Conservation (phyloP, 2,329 filamentous ascomycete species). For the Aspergillus ochraceoroseus region DNA sequence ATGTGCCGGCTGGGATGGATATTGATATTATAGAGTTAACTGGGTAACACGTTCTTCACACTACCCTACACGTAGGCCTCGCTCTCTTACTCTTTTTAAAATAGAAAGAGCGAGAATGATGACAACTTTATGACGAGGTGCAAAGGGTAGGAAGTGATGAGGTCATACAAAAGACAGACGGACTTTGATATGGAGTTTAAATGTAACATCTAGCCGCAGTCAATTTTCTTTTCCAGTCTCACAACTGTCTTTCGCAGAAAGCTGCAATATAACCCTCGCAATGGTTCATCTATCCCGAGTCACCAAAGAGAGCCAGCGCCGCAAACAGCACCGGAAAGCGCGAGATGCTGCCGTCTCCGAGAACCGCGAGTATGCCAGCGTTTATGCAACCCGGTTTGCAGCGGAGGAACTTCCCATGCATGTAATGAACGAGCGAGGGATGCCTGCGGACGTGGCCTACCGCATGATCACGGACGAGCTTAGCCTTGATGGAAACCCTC, state of each 20-base stretch:
- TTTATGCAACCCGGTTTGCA: slow-evolving; percentile 85
- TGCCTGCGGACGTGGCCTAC: slow-evolving; percentile 70
- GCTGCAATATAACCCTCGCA: too few species aligned
- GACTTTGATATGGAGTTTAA: too few species aligned
- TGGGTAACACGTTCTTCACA: background rate
- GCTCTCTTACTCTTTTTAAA: background rate
- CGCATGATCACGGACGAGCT: slow-evolving; percentile 61
- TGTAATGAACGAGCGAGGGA: slow-evolving; percentile 80
- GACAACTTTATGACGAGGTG: too few species aligned
- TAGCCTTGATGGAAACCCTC: slow-evolving; percentile 61
- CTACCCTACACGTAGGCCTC: background rate
- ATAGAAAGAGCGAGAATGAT: too few species aligned
- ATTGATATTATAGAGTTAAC: slow-evolving; percentile 5
- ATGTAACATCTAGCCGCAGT: too few species aligned
- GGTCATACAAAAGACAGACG: slow-evolving; percentile 8
- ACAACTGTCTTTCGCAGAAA: too few species aligned
- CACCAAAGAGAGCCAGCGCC: slow-evolving; percentile 29
- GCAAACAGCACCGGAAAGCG: slow-evolving; percentile 12
- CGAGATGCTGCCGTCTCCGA: slow-evolving; percentile 24
- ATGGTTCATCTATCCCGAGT: slow-evolving; percentile 40
- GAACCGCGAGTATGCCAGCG: slow-evolving; percentile 51
- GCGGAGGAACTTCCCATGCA: slow-evolving; percentile 70
- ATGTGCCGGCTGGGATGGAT: slow-evolving; percentile 6
- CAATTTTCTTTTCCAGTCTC: too few species aligned
- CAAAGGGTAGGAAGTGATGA: slow-evolving; percentile 11